Base-by-base conservation (phyloP, 345 rosid species). In the Murraya paniculata region DNA sequence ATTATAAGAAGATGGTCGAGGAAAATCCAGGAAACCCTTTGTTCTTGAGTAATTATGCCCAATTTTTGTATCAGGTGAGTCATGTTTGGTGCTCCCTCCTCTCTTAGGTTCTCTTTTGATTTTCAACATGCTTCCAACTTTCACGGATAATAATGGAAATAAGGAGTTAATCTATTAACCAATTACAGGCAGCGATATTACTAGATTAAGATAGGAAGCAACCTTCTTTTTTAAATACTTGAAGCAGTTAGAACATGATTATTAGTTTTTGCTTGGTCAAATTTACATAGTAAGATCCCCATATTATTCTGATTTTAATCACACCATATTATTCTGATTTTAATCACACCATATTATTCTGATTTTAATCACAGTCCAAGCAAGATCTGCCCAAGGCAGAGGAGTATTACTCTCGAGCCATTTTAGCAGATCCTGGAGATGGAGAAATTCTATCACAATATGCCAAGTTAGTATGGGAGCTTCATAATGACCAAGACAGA, bases 31-130 rank as follows among this genome's bases (percentile, higher is more conserved):
- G 85, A 62, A 84, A 86, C 82, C 71, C 93, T 50, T 81, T 90
- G 84, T 81, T 88, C 48, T 55, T 88, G 57, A 68, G 90, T 77
- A 91, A 91, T 77, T 88, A 90, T 86, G 95, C 93, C 59, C 86
- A 85, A 27, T 90, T 86, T 76, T 66, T 88, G 64, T 82, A 85
- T 60, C 84, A 91, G 89, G 93, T 87, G 64, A 80, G 77, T 45
- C 66, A 9, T 19, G 24, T 74, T 59, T 2, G 10, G 9, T 16
- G 19, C 6, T 4, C 57, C 57, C 68, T 21, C 50, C 4, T 35
- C 9, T 14, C 21, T 21, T 62, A 18, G 30, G 19, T 27, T 27
- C 35, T 5, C 7, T 27, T 2, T 60, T 61, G 6, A 53, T 53
- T 53, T 53, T 53, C 57, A 53, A 18, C 22, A 53, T 18, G 57